phyloP scores from a whole-genome alignment of 1,284 basidiomycete genomes.

The Apiotrichum laibachii region DNA sequence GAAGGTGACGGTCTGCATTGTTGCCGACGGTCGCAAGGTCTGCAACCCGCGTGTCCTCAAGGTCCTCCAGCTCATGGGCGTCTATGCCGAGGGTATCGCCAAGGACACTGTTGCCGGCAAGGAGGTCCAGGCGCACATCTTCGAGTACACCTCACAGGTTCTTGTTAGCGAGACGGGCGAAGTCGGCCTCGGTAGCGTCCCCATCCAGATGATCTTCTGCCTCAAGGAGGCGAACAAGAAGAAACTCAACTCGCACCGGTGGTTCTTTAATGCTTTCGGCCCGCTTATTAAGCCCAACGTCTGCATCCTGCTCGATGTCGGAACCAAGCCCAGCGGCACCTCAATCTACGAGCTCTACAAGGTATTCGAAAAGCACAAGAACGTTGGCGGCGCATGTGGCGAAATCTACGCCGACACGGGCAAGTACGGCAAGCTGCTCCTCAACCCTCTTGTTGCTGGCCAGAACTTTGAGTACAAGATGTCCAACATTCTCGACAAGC shows the following conservation, averaged over 20 bases:
- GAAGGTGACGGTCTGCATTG: slow-evolving; percentile 87
- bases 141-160: slow-evolving; percentile 81
- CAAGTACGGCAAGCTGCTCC: slow-evolving; percentile 70
- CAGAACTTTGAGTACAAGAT: slow-evolving; percentile 83
- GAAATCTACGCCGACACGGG: slow-evolving; percentile 82
- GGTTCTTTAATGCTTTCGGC: slow-evolving; percentile 88
- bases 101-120: slow-evolving; percentile 89
- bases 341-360: slow-evolving; percentile 75
- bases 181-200: slow-evolving; percentile 74
- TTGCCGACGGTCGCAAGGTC: slow-evolving; percentile 86
- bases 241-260: slow-evolving; percentile 87
- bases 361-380: slow-evolving; percentile 84
- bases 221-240: slow-evolving; percentile 92
- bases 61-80: slow-evolving; percentile 70
- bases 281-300: slow-evolving; percentile 53
- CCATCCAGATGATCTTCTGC: slow-evolving; percentile 90
- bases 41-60: slow-evolving; percentile 65
- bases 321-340: slow-evolving; percentile 88
- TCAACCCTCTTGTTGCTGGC: slow-evolving; percentile 84
- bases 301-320: slow-evolving; percentile 83
- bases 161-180: slow-evolving; percentile 72
- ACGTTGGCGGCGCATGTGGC: slow-evolving; percentile 92
- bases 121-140: slow-evolving; percentile 90
- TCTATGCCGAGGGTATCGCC: slow-evolving; percentile 92
- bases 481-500: slow-evolving; percentile 90